Base-by-base conservation (phyloP, 176 grass and related monocot genomes). In the Puya raimondii region DNA sequence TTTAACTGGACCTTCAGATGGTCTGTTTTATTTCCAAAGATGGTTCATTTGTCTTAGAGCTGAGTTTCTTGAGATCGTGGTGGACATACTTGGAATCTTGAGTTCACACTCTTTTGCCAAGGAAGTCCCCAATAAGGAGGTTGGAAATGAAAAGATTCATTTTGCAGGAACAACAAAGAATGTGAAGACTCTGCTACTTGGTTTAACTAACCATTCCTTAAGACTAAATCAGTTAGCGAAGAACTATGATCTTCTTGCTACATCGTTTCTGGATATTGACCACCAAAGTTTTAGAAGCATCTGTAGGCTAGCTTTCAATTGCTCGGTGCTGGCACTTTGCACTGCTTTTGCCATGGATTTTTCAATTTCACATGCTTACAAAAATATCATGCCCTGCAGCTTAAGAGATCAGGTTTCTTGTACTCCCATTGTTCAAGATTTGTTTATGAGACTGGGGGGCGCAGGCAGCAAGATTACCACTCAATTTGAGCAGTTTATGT, bases 11-110 rank as follows among this genome's bases (percentile, higher is more conserved):
- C 61, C 65, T 16, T 82, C 72, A 74, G 76, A 77, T 67, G 12
- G 15, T 49, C 67, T 83, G 9, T 83, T 85, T 68, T 78, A 79
- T 78, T 85, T 97, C 74, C 89, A 97, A 66, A 82, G 89, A 69
- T 97, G 89, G 93, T 92, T 97, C 72, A 84, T 97, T 61, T 79
- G 74, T 80, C 89, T 97, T 26, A 92, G 89, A 69, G 80, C 68
- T 64, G 83, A 82, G 23, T 92, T 80, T 81, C 61, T 92, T 50
- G 81, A 87, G 17, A 76, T 78, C 51, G 12, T 97, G 75, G 72
- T 72, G 50, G 84, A 85, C 59, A 50, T 90, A 65, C 66, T 83
- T 79, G 73, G 49, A 83, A 70, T 85, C 47, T 76, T 89, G 64
- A 81, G 25, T 80, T 42, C 33, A 7, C 33, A 42, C 33, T 81